Conservation (phyloP, 108 stramenopile genomes). For the Fragilariopsis cylindrus region DNA sequence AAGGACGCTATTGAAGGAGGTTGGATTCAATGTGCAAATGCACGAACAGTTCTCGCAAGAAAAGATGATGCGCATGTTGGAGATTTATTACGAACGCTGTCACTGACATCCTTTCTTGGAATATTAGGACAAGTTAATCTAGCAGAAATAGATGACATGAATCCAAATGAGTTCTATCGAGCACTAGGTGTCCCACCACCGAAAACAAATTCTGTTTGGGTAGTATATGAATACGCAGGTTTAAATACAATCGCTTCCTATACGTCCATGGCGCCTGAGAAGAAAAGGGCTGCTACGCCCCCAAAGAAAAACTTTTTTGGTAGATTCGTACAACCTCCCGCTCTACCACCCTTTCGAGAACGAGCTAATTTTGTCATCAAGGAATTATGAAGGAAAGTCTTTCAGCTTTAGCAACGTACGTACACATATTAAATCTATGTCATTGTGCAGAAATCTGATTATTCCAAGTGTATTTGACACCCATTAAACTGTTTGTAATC, state of each 20-base stretch:
- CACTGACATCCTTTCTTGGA: conserved; percentile 48
- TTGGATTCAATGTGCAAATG: conserved; percentile 54
- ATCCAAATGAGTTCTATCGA: conserved; percentile 76
- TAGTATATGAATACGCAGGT: conserved; percentile 84
- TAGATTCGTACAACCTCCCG: conserved; percentile 41
- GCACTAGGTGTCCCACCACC: conserved; percentile 71
- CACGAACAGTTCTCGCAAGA: conserved; percentile 46
- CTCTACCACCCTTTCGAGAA: conserved; percentile 58
- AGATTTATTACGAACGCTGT: conserved; percentile 37
- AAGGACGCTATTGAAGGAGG: conserved; percentile 37
- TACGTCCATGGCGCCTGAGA: conserved; percentile 37
- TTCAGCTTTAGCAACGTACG: conserved; percentile 51
- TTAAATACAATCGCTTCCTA: conserved; percentile 56
- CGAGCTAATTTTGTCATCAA: conserved; percentile 68
- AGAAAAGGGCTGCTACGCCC: conserved; percentile 50
- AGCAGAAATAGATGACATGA: conserved; percentile 72
- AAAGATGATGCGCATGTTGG: conserved; percentile 64
- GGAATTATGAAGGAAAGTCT: conserved; percentile 62
- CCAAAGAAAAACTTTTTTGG: conserved; percentile 71
- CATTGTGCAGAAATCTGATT: conserved; percentile 1
- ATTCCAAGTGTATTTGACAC: background rate
- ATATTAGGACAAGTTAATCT: conserved; percentile 79
- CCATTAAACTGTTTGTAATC: background rate
- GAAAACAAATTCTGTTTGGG: conserved; percentile 60
- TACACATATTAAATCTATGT: background rate